Conservation (phyloP, 1,284 basidiomycete genomes). For the Microbotryum intermedium region DNA sequence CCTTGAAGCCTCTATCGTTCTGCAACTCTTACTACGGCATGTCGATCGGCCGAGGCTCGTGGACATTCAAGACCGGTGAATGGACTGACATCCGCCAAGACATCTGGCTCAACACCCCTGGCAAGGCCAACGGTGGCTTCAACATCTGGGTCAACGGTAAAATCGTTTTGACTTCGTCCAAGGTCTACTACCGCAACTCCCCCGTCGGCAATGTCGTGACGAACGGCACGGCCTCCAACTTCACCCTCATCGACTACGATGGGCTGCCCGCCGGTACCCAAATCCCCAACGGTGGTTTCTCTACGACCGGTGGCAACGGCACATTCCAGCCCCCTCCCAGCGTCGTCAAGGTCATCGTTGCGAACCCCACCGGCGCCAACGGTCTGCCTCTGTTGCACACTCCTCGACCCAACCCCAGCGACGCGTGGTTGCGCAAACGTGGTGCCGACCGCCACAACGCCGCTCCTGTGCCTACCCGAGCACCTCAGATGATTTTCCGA, state of each 20-base stretch:
- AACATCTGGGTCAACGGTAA: constrained; percentile 31
- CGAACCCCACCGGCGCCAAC: too few relatives aligned
- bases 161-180: constrained; percentile 26
- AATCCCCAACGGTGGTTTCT: constrained; percentile 27
- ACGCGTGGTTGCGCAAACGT: too few relatives aligned
- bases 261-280: constrained; percentile 9
- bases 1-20: constrained; percentile 47
- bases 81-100: constrained; percentile 62
- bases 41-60: constrained; percentile 64
- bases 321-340: not conserved
- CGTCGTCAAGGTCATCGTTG: constrained; percentile 8
- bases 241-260: constrained; percentile 22
- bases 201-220: constrained; percentile 3
- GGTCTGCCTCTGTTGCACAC: too few relatives aligned
- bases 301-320: not conserved
- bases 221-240: constrained; percentile 5
- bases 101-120: constrained; percentile 61
- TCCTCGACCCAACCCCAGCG: too few relatives aligned
- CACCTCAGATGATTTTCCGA: too few relatives aligned
- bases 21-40: constrained; percentile 60
- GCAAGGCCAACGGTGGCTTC: constrained; percentile 35
- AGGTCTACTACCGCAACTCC: constrained; percentile 33
- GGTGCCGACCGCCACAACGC: not conserved
- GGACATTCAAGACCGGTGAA: constrained; percentile 52
- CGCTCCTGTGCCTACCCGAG: not conserved